Evolutionary conservation across 2,329 filamentous ascomycete species (phyloP), one percentile per base, ranked within the genome.

Genomic region (Monosporascus sp.): DNA sequence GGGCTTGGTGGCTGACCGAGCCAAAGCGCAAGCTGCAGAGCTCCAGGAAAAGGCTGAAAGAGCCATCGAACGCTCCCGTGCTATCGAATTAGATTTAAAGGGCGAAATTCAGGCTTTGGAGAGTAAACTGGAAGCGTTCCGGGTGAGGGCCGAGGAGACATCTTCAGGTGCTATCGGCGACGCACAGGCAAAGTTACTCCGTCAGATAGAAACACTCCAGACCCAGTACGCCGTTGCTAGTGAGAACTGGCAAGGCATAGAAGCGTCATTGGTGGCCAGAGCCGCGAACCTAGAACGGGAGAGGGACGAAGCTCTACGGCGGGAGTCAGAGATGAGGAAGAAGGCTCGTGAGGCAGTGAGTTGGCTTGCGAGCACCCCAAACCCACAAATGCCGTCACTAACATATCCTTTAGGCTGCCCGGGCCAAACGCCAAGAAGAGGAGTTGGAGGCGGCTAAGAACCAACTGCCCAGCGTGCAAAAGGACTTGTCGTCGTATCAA

Each of bases 221-320:
- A 94, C 89, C 6, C 95, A 99, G 68, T 96, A 99, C 70, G 85
- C 91, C 1, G 85, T 95, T 51, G 94, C 94, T 1, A 94, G 90
- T 60, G 90, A 96, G 65, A 99, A 99, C 63, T 99, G 95, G 94
- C 92, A 97, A 66, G 90, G 91, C 1, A 95, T 99, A 56, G 93
- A 99, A 70, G 83, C 88, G 9, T 95, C 89, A 2, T 73, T 99
- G 35, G 81, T 93, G 49, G 84, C 89, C 22, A 83, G 92, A 53
- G 80, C 94, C 11, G 80, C 85, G 4, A 86, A 77, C 48, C 76
- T 97, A 9, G 94, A 99, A 68, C 94, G 88, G 66, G 95, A 99
- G 69, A 84, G 90, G 52, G 92, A 97, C 65, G 94, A 99, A 64
- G 83, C 89, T 8, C 79, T 84, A 48, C 85, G 85, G 60, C 85